phyloP scores from a whole-genome alignment of 2,329 filamentous ascomycete genomes.

The Lachnellula occidentalis region DNA sequence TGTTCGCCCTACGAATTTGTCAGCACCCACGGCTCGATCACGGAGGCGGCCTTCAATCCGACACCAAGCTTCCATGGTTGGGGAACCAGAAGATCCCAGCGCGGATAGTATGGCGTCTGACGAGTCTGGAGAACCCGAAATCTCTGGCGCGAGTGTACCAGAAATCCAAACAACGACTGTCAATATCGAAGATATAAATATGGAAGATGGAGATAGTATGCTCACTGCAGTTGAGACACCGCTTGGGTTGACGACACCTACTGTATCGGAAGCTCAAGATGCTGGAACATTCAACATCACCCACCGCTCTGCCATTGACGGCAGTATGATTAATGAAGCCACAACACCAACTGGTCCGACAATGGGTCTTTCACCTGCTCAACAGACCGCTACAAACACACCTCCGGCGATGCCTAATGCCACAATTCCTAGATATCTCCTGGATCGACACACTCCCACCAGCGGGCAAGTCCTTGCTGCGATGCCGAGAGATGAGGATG shows the following conservation, averaged over 20 bases:
- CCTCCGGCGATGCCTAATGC: conserved; percentile 70
- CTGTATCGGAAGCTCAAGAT: conserved; percentile 76
- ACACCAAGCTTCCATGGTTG: conserved; percentile 82
- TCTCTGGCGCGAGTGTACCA: conserved; percentile 65
- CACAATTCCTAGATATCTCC: conserved; percentile 71
- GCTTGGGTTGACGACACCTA: conserved; percentile 70
- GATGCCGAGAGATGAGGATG: conserved; percentile 95
- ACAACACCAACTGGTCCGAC: conserved; percentile 61
- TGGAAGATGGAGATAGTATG: conserved; percentile 73
- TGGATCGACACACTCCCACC: conserved; percentile 62
- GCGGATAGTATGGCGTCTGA: conserved; percentile 79
- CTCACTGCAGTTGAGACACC: conserved; percentile 64
- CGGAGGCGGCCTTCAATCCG: conserved; percentile 78
- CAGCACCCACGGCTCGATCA: conserved; percentile 48
- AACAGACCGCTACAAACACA: conserved; percentile 55
- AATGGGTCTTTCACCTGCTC: conserved; percentile 66
- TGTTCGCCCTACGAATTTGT: conserved; percentile 47
- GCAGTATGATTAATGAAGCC: conserved; percentile 71
- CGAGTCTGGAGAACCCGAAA: conserved; percentile 68
- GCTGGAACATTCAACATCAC: conserved; percentile 91
- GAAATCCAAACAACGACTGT: conserved; percentile 72
- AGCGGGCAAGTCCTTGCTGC: conserved; percentile 73
- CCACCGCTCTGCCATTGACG: conserved; percentile 77
- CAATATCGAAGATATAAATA: conserved; percentile 74
- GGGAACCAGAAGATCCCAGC: conserved; percentile 80